A percentile compares a stretch with the other conserved stretches of the same genome.
Conservation (phyloP, 2,329 filamentous ascomycete genomes). For the Alternaria triticina region DNA sequence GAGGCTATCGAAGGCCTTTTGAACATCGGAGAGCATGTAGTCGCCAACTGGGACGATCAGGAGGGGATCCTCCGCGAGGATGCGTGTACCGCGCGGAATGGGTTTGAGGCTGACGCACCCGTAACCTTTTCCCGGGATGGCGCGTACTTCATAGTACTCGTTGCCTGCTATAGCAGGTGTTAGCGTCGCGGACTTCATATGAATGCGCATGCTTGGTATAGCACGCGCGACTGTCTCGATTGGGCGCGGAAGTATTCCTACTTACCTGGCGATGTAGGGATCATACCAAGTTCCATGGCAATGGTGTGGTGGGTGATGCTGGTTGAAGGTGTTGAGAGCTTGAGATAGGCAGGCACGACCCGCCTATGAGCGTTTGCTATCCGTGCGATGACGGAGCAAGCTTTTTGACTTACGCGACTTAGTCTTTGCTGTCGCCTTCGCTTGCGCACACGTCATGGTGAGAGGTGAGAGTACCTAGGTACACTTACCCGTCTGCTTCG, state of each 20-base stretch:
- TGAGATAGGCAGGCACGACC: not conserved
- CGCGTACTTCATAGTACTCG: slow-evolving; percentile 39
- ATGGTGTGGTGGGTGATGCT: not conserved
- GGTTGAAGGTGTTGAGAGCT: not conserved
- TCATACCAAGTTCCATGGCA: not conserved
- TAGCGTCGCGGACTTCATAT: not conserved
- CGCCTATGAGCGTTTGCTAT: not conserved
- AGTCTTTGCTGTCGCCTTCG: not conserved
- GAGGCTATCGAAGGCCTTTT: slow-evolving; percentile 30
- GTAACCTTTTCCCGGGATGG: slow-evolving; percentile 49
- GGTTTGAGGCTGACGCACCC: slow-evolving; percentile 49
- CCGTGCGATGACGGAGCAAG: not conserved
- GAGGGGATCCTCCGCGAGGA: slow-evolving; percentile 50
- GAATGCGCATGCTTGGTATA: not conserved
- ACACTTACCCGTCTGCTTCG: not conserved
- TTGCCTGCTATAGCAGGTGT: slow-evolving; percentile 13
- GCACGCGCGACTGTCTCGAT: not conserved
- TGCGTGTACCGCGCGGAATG: slow-evolving; percentile 48
- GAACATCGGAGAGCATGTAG: slow-evolving; percentile 45
- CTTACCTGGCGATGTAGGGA: not conserved
- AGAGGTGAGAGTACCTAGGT: not conserved
- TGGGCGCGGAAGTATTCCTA: not conserved
- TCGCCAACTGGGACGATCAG: slow-evolving; percentile 40
- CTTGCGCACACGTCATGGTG: not conserved
- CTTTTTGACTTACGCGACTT: not conserved